Evolutionary conservation across 1,284 basidiomycete species (phyloP).

Genomic region (Ganoderma sinense): DNA sequence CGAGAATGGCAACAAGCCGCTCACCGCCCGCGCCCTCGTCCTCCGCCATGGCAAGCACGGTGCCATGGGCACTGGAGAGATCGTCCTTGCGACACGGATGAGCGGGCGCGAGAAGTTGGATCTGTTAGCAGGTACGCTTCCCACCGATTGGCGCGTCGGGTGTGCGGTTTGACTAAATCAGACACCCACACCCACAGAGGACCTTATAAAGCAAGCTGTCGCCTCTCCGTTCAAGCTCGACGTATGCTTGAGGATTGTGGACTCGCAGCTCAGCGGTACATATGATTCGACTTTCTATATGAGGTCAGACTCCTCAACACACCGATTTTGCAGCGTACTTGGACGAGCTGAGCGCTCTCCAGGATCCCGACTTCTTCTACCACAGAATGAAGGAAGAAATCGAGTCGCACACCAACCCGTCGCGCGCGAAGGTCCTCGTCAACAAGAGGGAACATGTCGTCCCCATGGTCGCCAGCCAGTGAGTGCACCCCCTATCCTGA

Average conservation of each 20-base stretch:
- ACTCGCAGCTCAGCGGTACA: constrained; percentile 74
- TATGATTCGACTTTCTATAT: neutral
- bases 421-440: constrained; percentile 5
- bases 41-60: constrained; percentile 79
- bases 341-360: constrained; percentile 70
- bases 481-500: constrained; percentile 21
- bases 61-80: constrained; percentile 71
- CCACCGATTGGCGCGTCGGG: constrained; percentile 6
- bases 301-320: neutral
- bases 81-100: constrained; percentile 62
- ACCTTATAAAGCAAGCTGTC: constrained; percentile 68
- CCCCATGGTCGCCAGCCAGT: constrained; percentile 67
- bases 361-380: constrained; percentile 67
- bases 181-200: constrained; percentile 54
- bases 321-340: constrained; percentile 54
- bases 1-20: constrained; percentile 59
- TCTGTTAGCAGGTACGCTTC: constrained; percentile 68
- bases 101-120: constrained; percentile 81
- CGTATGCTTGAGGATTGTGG: constrained; percentile 66
- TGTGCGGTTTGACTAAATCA: constrained; percentile 2
- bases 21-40: constrained; percentile 73
- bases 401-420: constrained; percentile 42
- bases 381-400: constrained; percentile 62
- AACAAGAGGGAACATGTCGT: constrained; percentile 47
- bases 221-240: constrained; percentile 69